Conservation (phyloP, 2,329 filamentous ascomycete species). For the Trichophyton simii region DNA sequence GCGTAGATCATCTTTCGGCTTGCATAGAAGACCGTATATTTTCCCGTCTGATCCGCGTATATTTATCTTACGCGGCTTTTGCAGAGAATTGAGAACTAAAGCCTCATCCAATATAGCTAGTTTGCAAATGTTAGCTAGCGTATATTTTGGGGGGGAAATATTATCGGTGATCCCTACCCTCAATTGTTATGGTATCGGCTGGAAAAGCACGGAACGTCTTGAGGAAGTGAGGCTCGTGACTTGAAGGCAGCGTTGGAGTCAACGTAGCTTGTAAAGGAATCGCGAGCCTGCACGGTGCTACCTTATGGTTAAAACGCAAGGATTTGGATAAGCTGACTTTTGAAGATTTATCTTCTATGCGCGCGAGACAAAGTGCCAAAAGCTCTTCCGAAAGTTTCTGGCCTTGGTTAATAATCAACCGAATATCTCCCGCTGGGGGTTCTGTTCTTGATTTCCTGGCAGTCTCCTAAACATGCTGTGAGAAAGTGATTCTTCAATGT, state of each 20-base stretch:
- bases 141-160: neutral
- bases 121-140: slow-evolving; percentile 12
- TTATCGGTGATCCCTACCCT: slow-evolving; percentile 26
- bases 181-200: slow-evolving; percentile 71
- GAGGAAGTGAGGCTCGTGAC: slow-evolving; percentile 52
- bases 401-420: slow-evolving; percentile 59
- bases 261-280: slow-evolving; percentile 80
- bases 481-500: slow-evolving; percentile 11
- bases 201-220: slow-evolving; percentile 74
- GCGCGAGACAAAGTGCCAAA: slow-evolving; percentile 65
- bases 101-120: slow-evolving; percentile 70
- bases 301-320: slow-evolving; percentile 71
- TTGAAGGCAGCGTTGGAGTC: slow-evolving; percentile 62
- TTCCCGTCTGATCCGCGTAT: slow-evolving; percentile 82
- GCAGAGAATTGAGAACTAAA: slow-evolving; percentile 76
- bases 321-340: slow-evolving; percentile 65
- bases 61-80: slow-evolving; percentile 80
- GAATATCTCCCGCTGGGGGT: slow-evolving; percentile 46
- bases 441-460: slow-evolving; percentile 38
- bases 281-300: slow-evolving; percentile 70
- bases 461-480: slow-evolving; percentile 31
- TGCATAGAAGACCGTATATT: slow-evolving; percentile 81
- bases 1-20: slow-evolving; percentile 93
- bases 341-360: slow-evolving; percentile 54
- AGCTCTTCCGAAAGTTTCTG: slow-evolving; percentile 75